These are phyloP conservation scores for Pachyrhizus erosus DNA, from an alignment of 306 rosid genomes.

Conservation along the genomic window DNA sequence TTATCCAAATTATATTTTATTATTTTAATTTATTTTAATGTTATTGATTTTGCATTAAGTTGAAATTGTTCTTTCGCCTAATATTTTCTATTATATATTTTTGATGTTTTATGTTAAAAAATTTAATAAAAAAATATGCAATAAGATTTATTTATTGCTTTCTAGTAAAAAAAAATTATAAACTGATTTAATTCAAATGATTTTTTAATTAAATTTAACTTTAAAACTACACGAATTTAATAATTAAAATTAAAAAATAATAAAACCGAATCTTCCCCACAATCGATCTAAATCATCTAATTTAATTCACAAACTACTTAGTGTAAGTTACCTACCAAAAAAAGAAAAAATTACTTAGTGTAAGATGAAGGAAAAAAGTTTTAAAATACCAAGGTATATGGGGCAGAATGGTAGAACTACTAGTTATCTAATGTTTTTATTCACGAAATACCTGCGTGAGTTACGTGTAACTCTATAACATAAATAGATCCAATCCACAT, in stretches of 20 bases:
- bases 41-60: background rate
- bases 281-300: background rate
- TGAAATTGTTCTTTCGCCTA: background rate
- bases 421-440: background rate
- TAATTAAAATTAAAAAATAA: background rate
- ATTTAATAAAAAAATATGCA: background rate
- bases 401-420: background rate
- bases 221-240: background rate
- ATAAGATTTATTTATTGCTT: background rate
- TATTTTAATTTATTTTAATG: background rate
- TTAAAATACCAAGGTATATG: slow-evolving; percentile 34
- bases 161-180: too few species aligned
- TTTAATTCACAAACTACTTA: background rate
- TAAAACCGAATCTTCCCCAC: background rate
- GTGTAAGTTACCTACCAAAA: too few species aligned
- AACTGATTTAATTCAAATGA: too few species aligned
- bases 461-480: background rate
- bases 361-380: background rate
- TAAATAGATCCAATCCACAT: slow-evolving; percentile 28
- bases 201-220: background rate
- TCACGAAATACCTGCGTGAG: slow-evolving; percentile 40
- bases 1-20: too few species aligned
- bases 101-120: background rate
- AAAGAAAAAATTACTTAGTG: background rate
- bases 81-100: too few species aligned